These are phyloP conservation scores for Fusarium sp. DNA, from an alignment of 2,329 filamentous ascomycete genomes.

Conservation along the genomic window DNA sequence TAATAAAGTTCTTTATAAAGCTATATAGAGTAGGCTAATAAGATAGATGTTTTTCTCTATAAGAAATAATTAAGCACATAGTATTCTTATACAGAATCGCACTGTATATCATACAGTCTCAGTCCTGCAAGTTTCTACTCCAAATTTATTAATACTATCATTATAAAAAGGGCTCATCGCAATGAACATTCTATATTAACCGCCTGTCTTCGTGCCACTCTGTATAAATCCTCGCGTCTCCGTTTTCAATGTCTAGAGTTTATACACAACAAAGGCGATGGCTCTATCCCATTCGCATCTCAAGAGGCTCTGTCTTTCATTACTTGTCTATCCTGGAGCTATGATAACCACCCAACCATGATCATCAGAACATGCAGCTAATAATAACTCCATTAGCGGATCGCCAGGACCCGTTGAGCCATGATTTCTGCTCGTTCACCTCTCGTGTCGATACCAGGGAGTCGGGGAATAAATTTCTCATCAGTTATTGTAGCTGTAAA, in stretches of 20 bases:
- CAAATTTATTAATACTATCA: not conserved
- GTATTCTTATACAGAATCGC: not conserved
- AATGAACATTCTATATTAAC: not conserved
- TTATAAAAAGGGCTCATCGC: not conserved
- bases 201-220: not conserved
- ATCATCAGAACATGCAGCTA: not conserved
- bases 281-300: not conserved
- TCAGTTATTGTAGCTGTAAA: not conserved
- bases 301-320: fast-evolving
- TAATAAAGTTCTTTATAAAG: fast-evolving
- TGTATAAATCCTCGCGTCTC: not conserved
- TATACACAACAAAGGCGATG: fast-evolving
- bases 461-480: not conserved
- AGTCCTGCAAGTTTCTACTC: no score
- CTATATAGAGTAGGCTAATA: no score
- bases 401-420: not conserved
- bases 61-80: no score
- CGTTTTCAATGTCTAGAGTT: fast-evolving
- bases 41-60: no score
- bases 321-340: not conserved
- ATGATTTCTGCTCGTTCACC: not conserved
- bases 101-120: no score
- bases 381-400: no score
- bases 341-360: not conserved
- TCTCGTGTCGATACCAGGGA: not conserved